Base-by-base conservation (phyloP, 2,329 filamentous ascomycete genomes). In the Cytospora piceicola region DNA sequence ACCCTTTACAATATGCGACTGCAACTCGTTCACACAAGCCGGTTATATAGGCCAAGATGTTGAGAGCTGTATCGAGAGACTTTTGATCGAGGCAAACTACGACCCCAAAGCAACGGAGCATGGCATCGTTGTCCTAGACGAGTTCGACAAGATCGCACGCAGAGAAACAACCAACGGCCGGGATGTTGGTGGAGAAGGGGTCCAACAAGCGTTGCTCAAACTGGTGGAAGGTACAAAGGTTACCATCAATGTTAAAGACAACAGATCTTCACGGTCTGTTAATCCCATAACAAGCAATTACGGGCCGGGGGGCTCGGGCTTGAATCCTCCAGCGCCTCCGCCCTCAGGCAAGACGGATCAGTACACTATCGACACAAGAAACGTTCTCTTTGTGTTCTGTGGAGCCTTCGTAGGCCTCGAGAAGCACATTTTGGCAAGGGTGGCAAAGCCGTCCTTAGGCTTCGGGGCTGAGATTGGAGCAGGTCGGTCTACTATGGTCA, bases 31-130 rank as follows among this genome's bases (percentile, higher is more conserved):
- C 69, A 98, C 94, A 0, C 94, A 97, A 78, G 94, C 94, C 5
- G 94, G 95, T 30, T 99, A 99, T 73, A 97, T 99, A 71, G 95
- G 95, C 34, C 94, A 98, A 74, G 95, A 99, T 75, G 94, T 94
- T n/a, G 95, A 99, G 75, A 90, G 92, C 0, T 97, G 94, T 72
- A 93, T 99, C 51, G 93, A 97, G 73, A 86, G 95, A 54, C 83
- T 99, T 30, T 83, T 99, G 12, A 91, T 96, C 63, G 93, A 96
- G 66, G 89, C 94, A 11, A 94, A 96, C 75, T 96, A 96, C 76
- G 91, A 96, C 71, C 87, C 95, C 32, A 88, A 88, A 66, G 88
- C 90, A 63, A 90, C 93, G 9, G 94, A 99, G 75, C 87, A 92
- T 61, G 95, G 95, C 6, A 98, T 99, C 64, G 93, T 99, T 56